Base-by-base conservation (phyloP, 2,329 filamentous ascomycete genomes). In the Pseudocercospora pini-densiflorae region DNA sequence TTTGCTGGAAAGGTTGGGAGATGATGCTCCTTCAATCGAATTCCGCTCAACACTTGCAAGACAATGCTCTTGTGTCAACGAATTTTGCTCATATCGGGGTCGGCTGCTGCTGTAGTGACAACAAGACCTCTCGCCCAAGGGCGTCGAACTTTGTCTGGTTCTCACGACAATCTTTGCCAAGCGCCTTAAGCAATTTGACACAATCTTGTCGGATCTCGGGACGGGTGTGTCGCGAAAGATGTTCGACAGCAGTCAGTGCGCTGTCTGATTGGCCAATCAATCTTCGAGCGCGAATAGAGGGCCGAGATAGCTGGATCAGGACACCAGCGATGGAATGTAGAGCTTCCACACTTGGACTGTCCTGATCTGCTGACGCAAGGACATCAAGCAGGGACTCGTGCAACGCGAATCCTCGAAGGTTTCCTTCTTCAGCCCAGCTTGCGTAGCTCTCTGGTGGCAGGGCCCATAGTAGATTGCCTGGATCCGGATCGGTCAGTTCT, bases 1-100 rank as follows among this genome's bases (percentile, higher is more conserved):
- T 79, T 79, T 61, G 74, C 74, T 36, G 76, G 76, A 12, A 77
- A 74, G 55, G 65, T 71, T 9, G 69, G 64, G 4, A 66, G 74
- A 51, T 76, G 71, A 73, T 14, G 14, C 29, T 54, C 45, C 9
- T 10, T 3, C 3, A 8, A 4, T 45, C 3, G 12, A 6, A 3
- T 36, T 2, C 33, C 14, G 45, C 16, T 21, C 4, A 21, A 19
- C 2, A 21, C n/a, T 23, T 49, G 45, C 45, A 21, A 19, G 10
- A 4, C 7, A 16, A 19, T 19, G 27, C 33, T 5, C n/a, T 36
- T 12, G 10, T 23, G 24, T 23, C 31, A 21, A 5, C 29, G 6
- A 19, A 9, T 31, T 9, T 12, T 29, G 21, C 16, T 29, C 23
- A 27, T 12, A 6, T 23, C n/a, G 54, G 67, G 62, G 31, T 14